Conservation (phyloP, 495 filamentous ascomycete genomes). For the Venustampulla echinocandica region DNA sequence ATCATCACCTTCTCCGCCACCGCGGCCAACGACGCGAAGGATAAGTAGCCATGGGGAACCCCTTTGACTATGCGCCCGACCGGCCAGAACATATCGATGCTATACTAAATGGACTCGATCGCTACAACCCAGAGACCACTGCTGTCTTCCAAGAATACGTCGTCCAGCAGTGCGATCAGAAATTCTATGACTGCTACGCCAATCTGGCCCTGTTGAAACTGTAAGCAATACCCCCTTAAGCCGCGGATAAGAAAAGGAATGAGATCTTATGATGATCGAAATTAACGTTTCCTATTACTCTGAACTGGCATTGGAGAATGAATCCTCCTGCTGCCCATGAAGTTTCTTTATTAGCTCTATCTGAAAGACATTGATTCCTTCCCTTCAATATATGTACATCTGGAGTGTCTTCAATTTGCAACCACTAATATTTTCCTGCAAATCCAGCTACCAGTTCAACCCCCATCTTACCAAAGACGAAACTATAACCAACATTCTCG, state of each 20-base stretch:
- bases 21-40: too few species aligned
- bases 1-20: not conserved
- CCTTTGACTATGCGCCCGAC: slow-evolving; percentile 46
- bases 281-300: slow-evolving; percentile 99
- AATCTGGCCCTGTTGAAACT: slow-evolving; percentile 95
- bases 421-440: not conserved
- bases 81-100: slow-evolving; percentile 82
- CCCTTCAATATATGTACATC: too few species aligned
- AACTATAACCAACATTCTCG: slow-evolving; percentile 95
- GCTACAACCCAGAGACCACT: slow-evolving; percentile 98
- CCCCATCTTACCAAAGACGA: slow-evolving; percentile 95
- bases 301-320: slow-evolving; percentile 50
- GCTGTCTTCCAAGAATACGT: slow-evolving; percentile 92
- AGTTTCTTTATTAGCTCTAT: slow-evolving; percentile 55
- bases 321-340: slow-evolving; percentile 40
- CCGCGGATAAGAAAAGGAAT: not conserved
- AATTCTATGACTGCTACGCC: slow-evolving; percentile 89
- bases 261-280: slow-evolving; percentile 55
- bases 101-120: slow-evolving; percentile 90
- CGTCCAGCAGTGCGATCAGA: slow-evolving; percentile 85
- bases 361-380: slow-evolving; percentile 38
- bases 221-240: slow-evolving; percentile 55
- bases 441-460: slow-evolving; percentile 94
- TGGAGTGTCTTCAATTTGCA: not conserved
- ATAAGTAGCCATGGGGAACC: slow-evolving; percentile 32